Percentiles rank a stretch among this genome's conserved stretches.
These are phyloP conservation scores for Areca catechu DNA, from an alignment of 176 grass and related monocot species.

Conservation along the genomic window DNA sequence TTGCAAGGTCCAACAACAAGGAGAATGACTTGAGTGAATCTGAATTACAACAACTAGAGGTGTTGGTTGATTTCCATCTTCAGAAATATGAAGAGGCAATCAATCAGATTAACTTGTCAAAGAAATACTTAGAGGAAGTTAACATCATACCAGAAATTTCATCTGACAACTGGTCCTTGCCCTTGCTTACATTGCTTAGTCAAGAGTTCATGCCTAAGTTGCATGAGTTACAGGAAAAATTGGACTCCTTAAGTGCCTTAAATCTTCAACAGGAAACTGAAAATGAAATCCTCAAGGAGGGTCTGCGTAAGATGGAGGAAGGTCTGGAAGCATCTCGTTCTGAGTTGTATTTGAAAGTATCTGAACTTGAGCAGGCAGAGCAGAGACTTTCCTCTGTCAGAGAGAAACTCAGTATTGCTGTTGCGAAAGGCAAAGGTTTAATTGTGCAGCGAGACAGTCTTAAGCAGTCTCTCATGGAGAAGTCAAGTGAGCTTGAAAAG, in stretches of 20 bases:
- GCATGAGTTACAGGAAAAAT: conserved; percentile 37
- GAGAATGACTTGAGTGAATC: conserved; percentile 43
- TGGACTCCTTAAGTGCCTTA: conserved; percentile 47
- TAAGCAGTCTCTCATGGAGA: conserved; percentile 83
- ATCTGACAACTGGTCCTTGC: conserved; percentile 48
- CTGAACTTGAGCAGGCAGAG: conserved; percentile 71
- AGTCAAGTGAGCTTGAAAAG: conserved; percentile 65
- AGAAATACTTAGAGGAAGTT: conserved; percentile 58
- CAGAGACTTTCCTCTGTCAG: conserved; percentile 79
- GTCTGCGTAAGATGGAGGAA: conserved; percentile 41
- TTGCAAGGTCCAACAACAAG: conserved; percentile 21
- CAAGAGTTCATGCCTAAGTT: conserved; percentile 47
- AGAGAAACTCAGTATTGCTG: conserved; percentile 91
- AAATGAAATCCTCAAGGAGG: conserved; percentile 52
- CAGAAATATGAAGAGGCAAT: conserved; percentile 55
- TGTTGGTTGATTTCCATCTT: conserved; percentile 41
- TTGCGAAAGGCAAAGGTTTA: conserved; percentile 91
- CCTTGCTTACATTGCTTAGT: conserved; percentile 57
- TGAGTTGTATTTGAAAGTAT: conserved; percentile 54
- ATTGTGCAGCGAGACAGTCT: conserved; percentile 85
- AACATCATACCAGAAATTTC: conserved; percentile 48
- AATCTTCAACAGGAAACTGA: conserved; percentile 72
- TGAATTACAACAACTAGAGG: conserved; percentile 60
- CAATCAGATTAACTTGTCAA: conserved; percentile 54
- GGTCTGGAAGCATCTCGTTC: conserved; percentile 34